Conservation (phyloP, 495 filamentous ascomycete species). For the Trichocladium uniseriatum region DNA sequence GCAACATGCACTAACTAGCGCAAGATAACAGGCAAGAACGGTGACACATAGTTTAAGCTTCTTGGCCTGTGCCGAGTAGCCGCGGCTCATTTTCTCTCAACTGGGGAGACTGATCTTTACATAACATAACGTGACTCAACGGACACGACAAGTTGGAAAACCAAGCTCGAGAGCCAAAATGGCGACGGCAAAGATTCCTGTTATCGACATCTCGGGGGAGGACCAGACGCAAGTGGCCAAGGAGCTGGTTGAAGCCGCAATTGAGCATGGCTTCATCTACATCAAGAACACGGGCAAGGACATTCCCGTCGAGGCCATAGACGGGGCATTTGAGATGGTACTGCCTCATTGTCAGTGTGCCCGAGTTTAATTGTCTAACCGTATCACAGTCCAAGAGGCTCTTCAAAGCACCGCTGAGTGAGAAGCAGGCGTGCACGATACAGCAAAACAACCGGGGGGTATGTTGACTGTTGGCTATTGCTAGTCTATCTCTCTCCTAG, state of each 20-base stretch:
- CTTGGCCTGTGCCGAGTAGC: no score
- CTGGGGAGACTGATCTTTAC: no score
- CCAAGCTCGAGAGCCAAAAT: no score
- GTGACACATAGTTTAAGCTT: no score
- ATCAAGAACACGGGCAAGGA: constrained; percentile 58
- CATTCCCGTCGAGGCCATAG: constrained; percentile 57
- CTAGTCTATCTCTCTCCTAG: background rate
- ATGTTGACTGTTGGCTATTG: constrained; percentile 1
- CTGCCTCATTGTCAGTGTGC: no score
- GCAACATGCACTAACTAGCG: no score
- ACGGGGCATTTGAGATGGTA: constrained; percentile 71
- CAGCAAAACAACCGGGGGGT: constrained; percentile 66
- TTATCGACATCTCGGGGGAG: constrained; percentile 65
- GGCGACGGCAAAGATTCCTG: constrained; percentile 54
- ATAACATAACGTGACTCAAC: no score
- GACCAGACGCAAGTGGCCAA: constrained; percentile 51
- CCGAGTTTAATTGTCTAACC: no score
- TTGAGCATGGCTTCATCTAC: constrained; percentile 81
- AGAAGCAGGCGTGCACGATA: constrained; percentile 68
- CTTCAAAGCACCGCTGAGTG: constrained; percentile 59
- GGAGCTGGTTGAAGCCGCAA: constrained; percentile 68
- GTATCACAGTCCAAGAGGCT: constrained; percentile 73
- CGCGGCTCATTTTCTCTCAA: no score
- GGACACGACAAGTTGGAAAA: no score
- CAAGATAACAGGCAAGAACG: no score